Evolutionary conservation across 345 rosid species (phyloP).

Genomic region (Salix purpurea): DNA sequence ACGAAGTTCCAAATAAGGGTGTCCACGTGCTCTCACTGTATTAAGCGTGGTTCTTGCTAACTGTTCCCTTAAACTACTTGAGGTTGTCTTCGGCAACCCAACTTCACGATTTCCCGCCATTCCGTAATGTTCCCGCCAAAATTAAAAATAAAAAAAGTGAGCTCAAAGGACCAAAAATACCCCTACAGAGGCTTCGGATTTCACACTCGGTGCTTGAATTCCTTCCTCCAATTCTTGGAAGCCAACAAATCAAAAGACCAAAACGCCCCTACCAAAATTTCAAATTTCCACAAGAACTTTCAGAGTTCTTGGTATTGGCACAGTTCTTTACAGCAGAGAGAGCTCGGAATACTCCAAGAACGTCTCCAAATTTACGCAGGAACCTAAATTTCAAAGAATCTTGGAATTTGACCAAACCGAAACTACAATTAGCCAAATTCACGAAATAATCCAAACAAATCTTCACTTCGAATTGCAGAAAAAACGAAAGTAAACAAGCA

Average conservation of each 20-base stretch:
- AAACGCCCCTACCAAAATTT: background rate
- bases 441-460: slow-evolving; percentile 18
- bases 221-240: background rate
- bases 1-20: slow-evolving; percentile 72
- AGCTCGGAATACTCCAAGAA: slow-evolving; percentile 21
- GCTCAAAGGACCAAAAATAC: slow-evolving; percentile 10
- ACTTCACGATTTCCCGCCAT: slow-evolving; percentile 63
- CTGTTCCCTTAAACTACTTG: slow-evolving; percentile 56
- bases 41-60: slow-evolving; percentile 59
- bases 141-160: slow-evolving; percentile 10
- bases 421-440: slow-evolving; percentile 10
- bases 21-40: slow-evolving; percentile 63
- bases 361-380: slow-evolving; percentile 15
- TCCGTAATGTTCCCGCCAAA: slow-evolving; percentile 29
- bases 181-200: background rate
- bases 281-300: background rate
- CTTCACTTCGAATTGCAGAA: slow-evolving; percentile 22
- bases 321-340: background rate
- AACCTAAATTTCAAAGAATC: slow-evolving; percentile 15
- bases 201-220: background rate
- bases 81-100: slow-evolving; percentile 44
- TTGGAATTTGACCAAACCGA: background rate
- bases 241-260: slow-evolving; percentile 11
- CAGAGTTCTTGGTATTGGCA: background rate
- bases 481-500: slow-evolving; percentile 6